A percentile compares a stretch with the other conserved stretches of the same genome.
These are phyloP conservation scores for Penicillium subrubescens DNA, from an alignment of 495 filamentous ascomycete species.

Conservation along the genomic window DNA sequence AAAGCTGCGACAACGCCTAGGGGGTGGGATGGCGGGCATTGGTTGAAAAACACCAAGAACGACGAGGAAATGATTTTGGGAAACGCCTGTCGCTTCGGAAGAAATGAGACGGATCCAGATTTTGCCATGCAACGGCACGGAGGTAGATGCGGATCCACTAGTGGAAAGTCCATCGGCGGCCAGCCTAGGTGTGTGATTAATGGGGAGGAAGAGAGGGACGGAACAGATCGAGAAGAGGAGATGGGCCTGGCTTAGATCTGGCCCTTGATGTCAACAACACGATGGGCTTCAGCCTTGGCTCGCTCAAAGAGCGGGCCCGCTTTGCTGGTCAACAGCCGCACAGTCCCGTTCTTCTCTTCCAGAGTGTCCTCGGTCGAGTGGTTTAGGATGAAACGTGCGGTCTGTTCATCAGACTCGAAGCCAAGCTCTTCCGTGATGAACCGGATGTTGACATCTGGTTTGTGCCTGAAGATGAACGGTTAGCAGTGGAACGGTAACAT, in stretches of 20 bases:
- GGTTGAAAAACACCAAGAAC: not conserved
- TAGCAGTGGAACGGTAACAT: not conserved
- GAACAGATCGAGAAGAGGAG: not conserved
- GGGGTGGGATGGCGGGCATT: not conserved
- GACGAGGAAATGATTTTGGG: not conserved
- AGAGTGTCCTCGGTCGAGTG: conserved; percentile 74
- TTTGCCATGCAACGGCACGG: not conserved
- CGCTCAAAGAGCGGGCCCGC: conserved; percentile 72
- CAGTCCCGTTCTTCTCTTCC: conserved; percentile 70
- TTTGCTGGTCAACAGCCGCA: conserved; percentile 75
- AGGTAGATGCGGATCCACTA: not conserved
- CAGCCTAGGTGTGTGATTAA: conserved; percentile 9
- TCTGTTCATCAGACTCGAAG: conserved; percentile 90
- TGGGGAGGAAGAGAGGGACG: not conserved
- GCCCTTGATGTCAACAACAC: conserved; percentile 92
- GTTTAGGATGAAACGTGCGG: conserved; percentile 83
- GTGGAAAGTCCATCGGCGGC: conserved; percentile 8
- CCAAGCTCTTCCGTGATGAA: conserved; percentile 95
- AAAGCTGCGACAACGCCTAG: conserved; percentile 8
- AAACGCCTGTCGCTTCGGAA: conserved; percentile 21
- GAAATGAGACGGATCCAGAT: conserved; percentile 1
- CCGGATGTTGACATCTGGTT: conserved; percentile 81
- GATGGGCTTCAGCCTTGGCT: conserved; percentile 70
- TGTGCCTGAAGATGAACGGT: conserved; percentile 63
- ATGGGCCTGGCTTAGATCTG: conserved; percentile 67